These are phyloP conservation scores for Xerophyta viscosa DNA, from an alignment of 106 monocot species.

Conservation along the genomic window DNA sequence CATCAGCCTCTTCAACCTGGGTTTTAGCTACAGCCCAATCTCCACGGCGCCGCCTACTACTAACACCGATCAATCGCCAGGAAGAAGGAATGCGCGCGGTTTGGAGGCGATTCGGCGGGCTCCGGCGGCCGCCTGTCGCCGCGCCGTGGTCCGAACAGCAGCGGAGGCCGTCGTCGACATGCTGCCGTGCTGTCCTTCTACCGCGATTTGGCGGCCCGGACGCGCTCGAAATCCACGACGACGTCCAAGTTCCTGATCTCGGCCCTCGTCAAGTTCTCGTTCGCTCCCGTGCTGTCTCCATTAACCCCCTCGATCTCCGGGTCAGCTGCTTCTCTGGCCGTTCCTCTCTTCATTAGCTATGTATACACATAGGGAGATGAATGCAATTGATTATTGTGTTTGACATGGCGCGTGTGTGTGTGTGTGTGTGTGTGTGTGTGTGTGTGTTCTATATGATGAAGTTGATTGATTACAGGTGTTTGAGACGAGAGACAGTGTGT, in stretches of 20 bases:
- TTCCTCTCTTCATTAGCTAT: too few species aligned
- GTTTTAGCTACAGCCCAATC: too few species aligned
- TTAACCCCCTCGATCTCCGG: conserved; percentile 81
- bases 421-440: too few species aligned
- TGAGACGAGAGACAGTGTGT: neutral
- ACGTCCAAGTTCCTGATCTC: conserved; percentile 76
- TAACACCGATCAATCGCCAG: too few species aligned
- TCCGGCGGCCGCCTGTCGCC: neutral
- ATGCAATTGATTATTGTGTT: too few species aligned
- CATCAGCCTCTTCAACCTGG: too few species aligned
- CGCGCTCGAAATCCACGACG: conserved; percentile 55
- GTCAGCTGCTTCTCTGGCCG: conserved; percentile 17
- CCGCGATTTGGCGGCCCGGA: conserved; percentile 90
- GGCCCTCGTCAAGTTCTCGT: conserved; percentile 84
- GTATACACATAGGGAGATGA: too few species aligned
- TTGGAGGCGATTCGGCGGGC: conserved; percentile 9
- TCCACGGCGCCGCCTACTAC: too few species aligned
- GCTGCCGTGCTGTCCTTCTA: conserved; percentile 66
- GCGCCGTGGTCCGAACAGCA: neutral
- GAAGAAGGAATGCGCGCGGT: neutral
- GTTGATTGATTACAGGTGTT: neutral
- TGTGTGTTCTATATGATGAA: too few species aligned
- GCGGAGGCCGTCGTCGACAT: conserved; percentile 9
- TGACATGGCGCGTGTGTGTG: too few species aligned
- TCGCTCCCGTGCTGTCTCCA: conserved; percentile 78